phyloP scores from a whole-genome alignment of 305 asterid species.

The Solanum aculeatissimum region DNA sequence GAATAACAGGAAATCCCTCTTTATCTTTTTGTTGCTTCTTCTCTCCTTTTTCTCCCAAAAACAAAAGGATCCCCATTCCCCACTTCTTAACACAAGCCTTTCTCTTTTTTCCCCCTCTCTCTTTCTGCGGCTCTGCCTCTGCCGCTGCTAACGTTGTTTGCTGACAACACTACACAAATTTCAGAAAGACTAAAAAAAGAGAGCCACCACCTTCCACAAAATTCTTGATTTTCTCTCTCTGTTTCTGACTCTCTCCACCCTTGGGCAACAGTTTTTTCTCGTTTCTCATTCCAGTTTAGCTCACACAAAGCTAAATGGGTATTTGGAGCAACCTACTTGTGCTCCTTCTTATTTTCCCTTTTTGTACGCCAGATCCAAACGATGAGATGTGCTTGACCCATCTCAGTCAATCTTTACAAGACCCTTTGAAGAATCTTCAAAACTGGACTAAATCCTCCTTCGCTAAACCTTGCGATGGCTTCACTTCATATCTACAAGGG shows the following conservation, averaged over 20 bases:
- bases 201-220: not conserved
- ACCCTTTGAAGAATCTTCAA: slow-evolving; percentile 48
- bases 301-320: slow-evolving; percentile 16
- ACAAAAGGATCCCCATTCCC: not conserved
- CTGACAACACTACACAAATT: slow-evolving; percentile 5
- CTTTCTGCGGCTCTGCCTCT: not conserved
- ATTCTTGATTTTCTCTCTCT: not conserved
- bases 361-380: slow-evolving; percentile 57
- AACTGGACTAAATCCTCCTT: slow-evolving; percentile 71
- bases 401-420: slow-evolving; percentile 48
- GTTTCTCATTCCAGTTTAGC: not conserved
- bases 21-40: not conserved
- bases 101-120: not conserved
- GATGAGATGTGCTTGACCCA: slow-evolving; percentile 70
- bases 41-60: not conserved
- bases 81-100: not conserved
- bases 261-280: not conserved
- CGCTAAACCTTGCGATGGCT: slow-evolving; percentile 73
- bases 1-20: not conserved
- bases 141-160: slow-evolving; percentile 4
- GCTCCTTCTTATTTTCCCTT: slow-evolving; percentile 30
- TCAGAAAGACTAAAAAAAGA: not conserved
- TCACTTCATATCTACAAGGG: slow-evolving; percentile 62
- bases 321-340: slow-evolving; percentile 13
- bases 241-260: not conserved